Percentiles rank a stretch among this genome's conserved stretches.
These are phyloP conservation scores for Apophysomyces elegans DNA, from an alignment of 371 early-diverging fungal genomes.

Conservation along the genomic window DNA sequence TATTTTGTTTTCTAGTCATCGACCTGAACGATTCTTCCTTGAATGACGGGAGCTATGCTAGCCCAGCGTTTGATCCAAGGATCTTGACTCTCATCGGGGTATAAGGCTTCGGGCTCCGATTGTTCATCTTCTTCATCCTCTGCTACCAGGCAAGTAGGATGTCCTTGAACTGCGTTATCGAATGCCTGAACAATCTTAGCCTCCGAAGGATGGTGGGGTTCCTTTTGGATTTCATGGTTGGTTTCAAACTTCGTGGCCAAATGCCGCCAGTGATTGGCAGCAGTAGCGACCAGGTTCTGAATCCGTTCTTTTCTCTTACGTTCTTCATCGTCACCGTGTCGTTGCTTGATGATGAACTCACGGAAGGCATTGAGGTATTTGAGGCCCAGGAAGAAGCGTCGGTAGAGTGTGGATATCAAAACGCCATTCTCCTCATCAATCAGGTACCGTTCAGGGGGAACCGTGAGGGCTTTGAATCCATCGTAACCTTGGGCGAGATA, in stretches of 20 bases:
- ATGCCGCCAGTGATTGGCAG: slow-evolving; percentile 32
- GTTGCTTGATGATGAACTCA: slow-evolving; percentile 30
- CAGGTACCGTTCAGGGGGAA: slow-evolving; percentile 38
- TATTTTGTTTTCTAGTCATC: slow-evolving; percentile 18
- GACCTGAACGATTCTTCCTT: slow-evolving; percentile 46
- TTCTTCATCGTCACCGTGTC: slow-evolving; percentile 16
- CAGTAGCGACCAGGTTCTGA: slow-evolving; percentile 20
- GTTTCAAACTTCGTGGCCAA: slow-evolving; percentile 23
- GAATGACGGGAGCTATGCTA: slow-evolving; percentile 44
- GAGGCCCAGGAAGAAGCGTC: slow-evolving; percentile 61
- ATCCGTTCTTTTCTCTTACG: slow-evolving; percentile 12
- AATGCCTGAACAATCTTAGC: slow-evolving; percentile 28
- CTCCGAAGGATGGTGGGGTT: slow-evolving; percentile 16
- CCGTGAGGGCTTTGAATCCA: slow-evolving; percentile 53
- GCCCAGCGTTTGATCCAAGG: slow-evolving; percentile 48
- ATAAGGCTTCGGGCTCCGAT: slow-evolving; percentile 1
- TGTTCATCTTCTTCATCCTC: slow-evolving; percentile 31
- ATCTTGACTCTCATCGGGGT: slow-evolving; percentile 19
- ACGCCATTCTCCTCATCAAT: slow-evolving; percentile 68
- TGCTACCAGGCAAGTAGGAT: slow-evolving; percentile 24
- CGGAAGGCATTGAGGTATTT: slow-evolving; percentile 57
- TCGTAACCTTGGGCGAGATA: slow-evolving; percentile 68
- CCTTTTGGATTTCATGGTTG: slow-evolving; percentile 7
- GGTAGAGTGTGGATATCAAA: slow-evolving; percentile 51
- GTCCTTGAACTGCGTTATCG: slow-evolving; percentile 29